These are phyloP conservation scores for Guyanaporus albipodus DNA, from an alignment of 768 basidiomycete species.

Conservation along the genomic window DNA sequence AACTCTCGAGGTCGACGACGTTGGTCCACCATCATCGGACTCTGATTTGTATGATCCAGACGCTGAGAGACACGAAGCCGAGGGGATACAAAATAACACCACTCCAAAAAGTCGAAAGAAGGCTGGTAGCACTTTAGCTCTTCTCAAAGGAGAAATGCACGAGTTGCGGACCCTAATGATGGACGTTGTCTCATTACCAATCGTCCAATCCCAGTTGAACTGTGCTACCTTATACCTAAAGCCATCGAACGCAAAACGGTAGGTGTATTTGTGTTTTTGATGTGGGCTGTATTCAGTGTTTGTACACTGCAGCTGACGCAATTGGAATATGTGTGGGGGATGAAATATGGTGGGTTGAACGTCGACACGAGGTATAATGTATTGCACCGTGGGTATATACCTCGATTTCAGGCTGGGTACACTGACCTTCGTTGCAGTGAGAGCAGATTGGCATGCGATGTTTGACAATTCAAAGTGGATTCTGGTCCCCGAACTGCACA, in stretches of 20 bases:
- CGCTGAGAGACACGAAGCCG: background rate
- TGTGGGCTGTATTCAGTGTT: background rate
- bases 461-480: background rate
- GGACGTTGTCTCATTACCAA: background rate
- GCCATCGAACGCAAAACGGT: background rate
- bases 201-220: background rate
- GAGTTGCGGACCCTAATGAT: too few relatives aligned
- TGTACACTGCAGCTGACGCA: background rate
- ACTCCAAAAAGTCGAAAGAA: too few relatives aligned
- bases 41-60: background rate
- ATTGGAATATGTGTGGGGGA: conserved; percentile 1
- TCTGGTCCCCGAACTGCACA: background rate
- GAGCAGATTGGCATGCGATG: background rate
- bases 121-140: too few relatives aligned
- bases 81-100: too few relatives aligned
- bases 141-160: too few relatives aligned
- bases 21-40: background rate
- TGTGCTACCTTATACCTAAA: background rate
- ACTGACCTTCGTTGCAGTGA: background rate
- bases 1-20: background rate
- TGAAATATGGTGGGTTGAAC: background rate
- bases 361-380: background rate
- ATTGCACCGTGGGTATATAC: background rate
- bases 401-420: background rate
- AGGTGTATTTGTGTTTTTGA: background rate